Evolutionary conservation across 1,284 basidiomycete genomes (phyloP).

Genomic region (Mycosarcoma mackinlayi): DNA sequence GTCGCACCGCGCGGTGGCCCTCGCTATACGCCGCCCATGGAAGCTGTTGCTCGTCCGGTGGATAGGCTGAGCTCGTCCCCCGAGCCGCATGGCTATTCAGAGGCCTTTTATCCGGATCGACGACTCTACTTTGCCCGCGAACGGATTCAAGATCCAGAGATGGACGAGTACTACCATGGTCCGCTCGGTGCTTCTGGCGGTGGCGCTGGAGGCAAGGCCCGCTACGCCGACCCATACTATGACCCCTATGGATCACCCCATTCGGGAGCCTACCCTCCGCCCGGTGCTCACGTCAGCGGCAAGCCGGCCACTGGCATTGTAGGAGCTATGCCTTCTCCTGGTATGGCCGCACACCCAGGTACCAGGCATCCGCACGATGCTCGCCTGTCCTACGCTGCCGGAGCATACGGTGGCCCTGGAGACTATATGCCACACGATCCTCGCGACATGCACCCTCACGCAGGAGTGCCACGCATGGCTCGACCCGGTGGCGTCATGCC

Average conservation of each 20-base stretch:
- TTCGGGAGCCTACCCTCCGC: slow-evolving; percentile 23
- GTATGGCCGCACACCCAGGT: slow-evolving; percentile 14
- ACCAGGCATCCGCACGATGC: slow-evolving; percentile 17
- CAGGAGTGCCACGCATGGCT: slow-evolving; percentile 21
- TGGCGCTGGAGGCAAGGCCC: slow-evolving; percentile 15
- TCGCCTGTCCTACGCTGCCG: slow-evolving; percentile 12
- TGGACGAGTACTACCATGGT: slow-evolving; percentile 48
- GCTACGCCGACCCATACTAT: slow-evolving; percentile 32
- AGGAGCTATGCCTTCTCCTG: slow-evolving; percentile 20
- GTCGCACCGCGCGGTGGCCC: slow-evolving; percentile 11
- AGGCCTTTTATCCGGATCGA: slow-evolving; percentile 50
- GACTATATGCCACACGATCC: slow-evolving; percentile 35
- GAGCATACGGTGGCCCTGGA: slow-evolving; percentile 21
- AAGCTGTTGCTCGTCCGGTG: slow-evolving; percentile 8
- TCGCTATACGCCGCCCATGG: slow-evolving; percentile 38
- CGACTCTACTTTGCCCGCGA: slow-evolving; percentile 47
- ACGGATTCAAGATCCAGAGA: slow-evolving; percentile 46
- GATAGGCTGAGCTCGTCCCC: slow-evolving; percentile 31
- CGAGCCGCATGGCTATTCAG: slow-evolving; percentile 28
- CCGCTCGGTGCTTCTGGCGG: slow-evolving; percentile 15
- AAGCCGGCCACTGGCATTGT: slow-evolving; percentile 19
- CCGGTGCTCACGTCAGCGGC: slow-evolving; percentile 5
- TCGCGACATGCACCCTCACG: slow-evolving; percentile 33
- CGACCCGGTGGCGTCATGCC: slow-evolving; percentile 19
- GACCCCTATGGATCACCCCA: slow-evolving; percentile 41